Evolutionary conservation across 1,284 basidiomycete species (phyloP), one percentile per base, ranked within the genome.

Genomic region (Cutaneotrichosporon sp.): DNA sequence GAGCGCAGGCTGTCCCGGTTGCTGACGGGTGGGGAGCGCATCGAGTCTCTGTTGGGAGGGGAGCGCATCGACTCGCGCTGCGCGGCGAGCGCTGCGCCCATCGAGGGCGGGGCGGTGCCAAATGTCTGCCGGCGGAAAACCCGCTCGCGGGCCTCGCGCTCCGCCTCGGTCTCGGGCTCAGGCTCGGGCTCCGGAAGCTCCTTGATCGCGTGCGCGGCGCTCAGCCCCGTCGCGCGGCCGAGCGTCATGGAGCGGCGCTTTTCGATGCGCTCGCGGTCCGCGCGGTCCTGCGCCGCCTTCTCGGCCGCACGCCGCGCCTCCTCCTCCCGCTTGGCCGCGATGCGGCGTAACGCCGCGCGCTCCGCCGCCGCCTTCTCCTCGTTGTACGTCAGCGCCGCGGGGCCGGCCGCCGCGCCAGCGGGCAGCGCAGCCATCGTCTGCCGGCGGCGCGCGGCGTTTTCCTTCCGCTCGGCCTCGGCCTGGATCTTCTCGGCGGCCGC

Each of bases 401-500:
- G 51, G 4, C 51, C 51, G 16, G 51, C 33, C 33, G 51, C 51
- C 51, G 11, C 34, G 14, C 51, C 51, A 1, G 20, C 18, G 4
- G 51, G 51, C 34, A 53, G 22, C 34, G 51, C 34, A 4, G 51
- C 51, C 51, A 53, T 53, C 7, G 51, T 53, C 34, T 42, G 33
- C 3, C 51, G 33, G 5, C 51, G 33, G 8, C 13, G 25, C n/a
- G 51, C 34, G 22, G n/a, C 20, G 22, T 33, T 52, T n/a, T 53
- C 51, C 22, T 38, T 34, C 22, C 51, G 51, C 34, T 53, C 51
- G 7, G 51, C 51, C 51, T 53, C 51, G 22, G 51, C 51, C 31
- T 53, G n/a, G 20, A 34, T 34, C 51, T 53, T 53, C 13, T 53
- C 51, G 9, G 51, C 51, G 4, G 51, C 34, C 20, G 34, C 34